Evolutionary conservation across 805 yeast genomes (phyloP).

Genomic region (Kodamaea nitidulidarum): DNA sequence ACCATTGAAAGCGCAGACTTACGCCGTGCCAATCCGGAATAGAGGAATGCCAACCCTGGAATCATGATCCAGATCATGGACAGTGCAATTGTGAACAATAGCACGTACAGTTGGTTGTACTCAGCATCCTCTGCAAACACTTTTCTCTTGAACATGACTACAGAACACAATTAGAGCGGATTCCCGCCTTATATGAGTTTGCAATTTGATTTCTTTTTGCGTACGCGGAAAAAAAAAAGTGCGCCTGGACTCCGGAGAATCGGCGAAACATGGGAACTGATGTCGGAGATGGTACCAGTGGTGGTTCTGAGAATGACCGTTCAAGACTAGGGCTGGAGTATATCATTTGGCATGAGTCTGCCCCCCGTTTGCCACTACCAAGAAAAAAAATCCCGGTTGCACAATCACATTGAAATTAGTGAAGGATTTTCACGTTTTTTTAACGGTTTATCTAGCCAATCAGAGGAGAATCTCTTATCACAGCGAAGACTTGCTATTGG

Average conservation of each 20-base stretch:
- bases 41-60: slow-evolving; percentile 89
- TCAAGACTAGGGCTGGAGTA: too few species aligned
- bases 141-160: slow-evolving; percentile 20
- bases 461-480: slow-evolving; percentile 4
- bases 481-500: slow-evolving; percentile 1
- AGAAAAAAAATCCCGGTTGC: slow-evolving; percentile 2
- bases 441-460: slow-evolving; percentile 9
- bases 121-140: slow-evolving; percentile 33
- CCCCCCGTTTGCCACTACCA: background rate
- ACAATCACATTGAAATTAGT: slow-evolving; percentile 1
- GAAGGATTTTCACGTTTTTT: background rate
- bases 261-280: too few species aligned
- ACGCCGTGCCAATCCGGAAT: slow-evolving; percentile 86
- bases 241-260: background rate
- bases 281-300: too few species aligned
- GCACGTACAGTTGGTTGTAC: slow-evolving; percentile 24
- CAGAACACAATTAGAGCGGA: background rate
- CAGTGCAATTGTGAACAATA: slow-evolving; percentile 54
- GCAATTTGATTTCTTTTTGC: slow-evolving; percentile 2
- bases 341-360: background rate
- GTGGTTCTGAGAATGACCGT: too few species aligned
- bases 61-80: slow-evolving; percentile 85
- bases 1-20: slow-evolving; percentile 86
- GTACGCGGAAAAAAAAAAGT: too few species aligned
- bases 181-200: slow-evolving; percentile 2